Evolutionary conservation across 495 filamentous ascomycete species (phyloP).

Genomic region (Penicillium tannophilum): DNA sequence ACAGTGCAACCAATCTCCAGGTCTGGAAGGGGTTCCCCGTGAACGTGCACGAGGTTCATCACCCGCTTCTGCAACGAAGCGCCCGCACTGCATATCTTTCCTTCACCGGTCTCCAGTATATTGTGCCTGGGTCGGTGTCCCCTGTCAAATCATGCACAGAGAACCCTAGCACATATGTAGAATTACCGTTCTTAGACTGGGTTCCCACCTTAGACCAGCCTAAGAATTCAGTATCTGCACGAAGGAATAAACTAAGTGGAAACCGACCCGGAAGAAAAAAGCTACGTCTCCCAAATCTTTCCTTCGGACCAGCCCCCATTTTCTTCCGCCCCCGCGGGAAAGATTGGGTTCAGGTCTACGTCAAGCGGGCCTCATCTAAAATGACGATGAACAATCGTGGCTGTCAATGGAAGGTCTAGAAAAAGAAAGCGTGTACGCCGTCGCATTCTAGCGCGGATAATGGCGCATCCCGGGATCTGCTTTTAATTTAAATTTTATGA

Average conservation of each 20-base stretch:
- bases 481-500: not conserved
- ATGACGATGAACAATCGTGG: not conserved
- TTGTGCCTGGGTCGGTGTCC: too few species aligned
- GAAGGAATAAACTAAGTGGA: not conserved
- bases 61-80: slow-evolving; percentile 8
- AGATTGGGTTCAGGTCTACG: slow-evolving; percentile 4
- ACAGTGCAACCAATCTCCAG: not conserved
- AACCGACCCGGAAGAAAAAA: slow-evolving; percentile 1
- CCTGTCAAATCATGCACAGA: slow-evolving; percentile 11
- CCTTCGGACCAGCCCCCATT: slow-evolving; percentile 1
- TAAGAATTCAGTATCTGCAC: not conserved
- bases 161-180: not conserved
- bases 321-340: slow-evolving; percentile 1
- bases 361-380: not conserved
- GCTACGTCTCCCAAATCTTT: not conserved
- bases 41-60: slow-evolving; percentile 3
- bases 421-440: slow-evolving; percentile 7
- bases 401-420: slow-evolving; percentile 14
- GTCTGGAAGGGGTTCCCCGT: slow-evolving; percentile 1
- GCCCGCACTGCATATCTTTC: not conserved
- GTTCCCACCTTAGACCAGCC: not conserved
- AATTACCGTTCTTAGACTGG: not conserved
- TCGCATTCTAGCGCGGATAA: slow-evolving; percentile 7
- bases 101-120: not conserved
- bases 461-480: not conserved